phyloP scores from a whole-genome alignment of 2,329 filamentous ascomycete species.

The Plenodomus lindquistii region DNA sequence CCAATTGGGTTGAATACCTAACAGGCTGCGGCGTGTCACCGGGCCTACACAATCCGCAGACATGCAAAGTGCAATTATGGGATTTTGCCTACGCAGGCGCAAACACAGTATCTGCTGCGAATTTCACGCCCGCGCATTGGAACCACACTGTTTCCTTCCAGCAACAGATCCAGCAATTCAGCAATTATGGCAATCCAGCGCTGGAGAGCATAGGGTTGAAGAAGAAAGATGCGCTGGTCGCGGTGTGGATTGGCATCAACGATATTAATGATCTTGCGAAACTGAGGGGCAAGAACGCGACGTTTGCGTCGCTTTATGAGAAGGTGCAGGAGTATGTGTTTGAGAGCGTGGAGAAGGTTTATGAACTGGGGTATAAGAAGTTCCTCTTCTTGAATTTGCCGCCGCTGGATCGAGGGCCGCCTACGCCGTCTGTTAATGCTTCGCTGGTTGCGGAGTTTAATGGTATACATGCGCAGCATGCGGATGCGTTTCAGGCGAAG shows the following conservation, averaged over 20 bases:
- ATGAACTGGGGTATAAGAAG: conserved; percentile 49
- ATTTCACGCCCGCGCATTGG: conserved; percentile 54
- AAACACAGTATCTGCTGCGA: conserved; percentile 49
- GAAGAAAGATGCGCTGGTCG: conserved; percentile 50
- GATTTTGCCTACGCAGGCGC: conserved; percentile 61
- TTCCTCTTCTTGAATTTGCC: conserved; percentile 58
- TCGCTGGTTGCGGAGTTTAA: conserved; percentile 55
- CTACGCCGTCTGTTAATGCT: conserved; percentile 50
- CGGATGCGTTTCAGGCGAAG: conserved; percentile 35
- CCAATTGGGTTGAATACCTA: conserved; percentile 60
- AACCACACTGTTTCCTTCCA: conserved; percentile 55
- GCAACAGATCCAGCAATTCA: conserved; percentile 56
- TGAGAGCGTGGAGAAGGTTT: conserved; percentile 47
- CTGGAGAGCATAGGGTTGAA: conserved; percentile 37
- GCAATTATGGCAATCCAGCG: conserved; percentile 50
- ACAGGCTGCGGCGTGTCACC: conserved; percentile 55
- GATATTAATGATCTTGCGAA: conserved; percentile 58
- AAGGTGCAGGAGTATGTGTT: conserved; percentile 49
- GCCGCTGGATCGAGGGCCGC: conserved; percentile 53
- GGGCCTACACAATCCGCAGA: conserved; percentile 49
- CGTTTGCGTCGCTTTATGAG: conserved; percentile 53
- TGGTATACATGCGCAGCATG: conserved; percentile 41
- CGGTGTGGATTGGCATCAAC: conserved; percentile 62
- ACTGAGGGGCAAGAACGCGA: conserved; percentile 40
- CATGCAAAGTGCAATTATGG: conserved; percentile 57